A percentile compares a stretch with the other conserved stretches of the same genome.
These are phyloP conservation scores for Bondarzewia mesenterica DNA, from an alignment of 1,284 basidiomycete genomes.

Conservation along the genomic window DNA sequence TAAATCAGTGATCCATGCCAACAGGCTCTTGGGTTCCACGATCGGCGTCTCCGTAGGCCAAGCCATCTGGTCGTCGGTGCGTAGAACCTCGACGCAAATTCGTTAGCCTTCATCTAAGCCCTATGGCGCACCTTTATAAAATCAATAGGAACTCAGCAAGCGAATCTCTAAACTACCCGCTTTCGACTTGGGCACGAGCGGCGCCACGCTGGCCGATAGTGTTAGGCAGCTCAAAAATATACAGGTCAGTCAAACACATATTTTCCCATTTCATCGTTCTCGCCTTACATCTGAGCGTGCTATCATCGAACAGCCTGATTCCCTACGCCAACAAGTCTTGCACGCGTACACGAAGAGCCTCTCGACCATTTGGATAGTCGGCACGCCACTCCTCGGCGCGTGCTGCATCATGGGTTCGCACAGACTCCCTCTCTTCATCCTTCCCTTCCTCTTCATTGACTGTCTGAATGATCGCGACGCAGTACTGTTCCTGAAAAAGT, in stretches of 20 bases:
- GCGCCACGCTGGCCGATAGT: slow-evolving; percentile 45
- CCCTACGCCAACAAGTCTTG: slow-evolving; percentile 42
- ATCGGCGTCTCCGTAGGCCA: slow-evolving; percentile 69
- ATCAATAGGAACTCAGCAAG: slow-evolving; percentile 25
- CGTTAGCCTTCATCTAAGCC: too few species aligned
- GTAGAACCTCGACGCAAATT: too few species aligned
- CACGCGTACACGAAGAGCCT: slow-evolving; percentile 67
- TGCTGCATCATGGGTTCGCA: slow-evolving; percentile 52
- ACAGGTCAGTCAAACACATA: slow-evolving; percentile 35
- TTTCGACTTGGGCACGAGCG: slow-evolving; percentile 34
- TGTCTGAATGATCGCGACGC: not conserved
- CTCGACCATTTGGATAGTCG: slow-evolving; percentile 64
- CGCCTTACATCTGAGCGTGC: not conserved
- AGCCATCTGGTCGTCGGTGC: slow-evolving; percentile 53
- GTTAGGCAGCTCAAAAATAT: slow-evolving; percentile 47
- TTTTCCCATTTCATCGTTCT: not conserved
- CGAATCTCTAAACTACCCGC: slow-evolving; percentile 42
- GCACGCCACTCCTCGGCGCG: slow-evolving; percentile 52
- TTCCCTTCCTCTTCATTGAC: not conserved
- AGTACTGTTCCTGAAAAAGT: not conserved
- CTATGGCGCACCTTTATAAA: not conserved
- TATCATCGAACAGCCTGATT: slow-evolving; percentile 29
- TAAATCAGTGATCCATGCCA: slow-evolving; percentile 29
- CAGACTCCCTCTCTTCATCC: not conserved
- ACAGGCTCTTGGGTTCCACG: slow-evolving; percentile 50